phyloP scores from a whole-genome alignment of 345 rosid species.

The Laguncularia racemosa region DNA sequence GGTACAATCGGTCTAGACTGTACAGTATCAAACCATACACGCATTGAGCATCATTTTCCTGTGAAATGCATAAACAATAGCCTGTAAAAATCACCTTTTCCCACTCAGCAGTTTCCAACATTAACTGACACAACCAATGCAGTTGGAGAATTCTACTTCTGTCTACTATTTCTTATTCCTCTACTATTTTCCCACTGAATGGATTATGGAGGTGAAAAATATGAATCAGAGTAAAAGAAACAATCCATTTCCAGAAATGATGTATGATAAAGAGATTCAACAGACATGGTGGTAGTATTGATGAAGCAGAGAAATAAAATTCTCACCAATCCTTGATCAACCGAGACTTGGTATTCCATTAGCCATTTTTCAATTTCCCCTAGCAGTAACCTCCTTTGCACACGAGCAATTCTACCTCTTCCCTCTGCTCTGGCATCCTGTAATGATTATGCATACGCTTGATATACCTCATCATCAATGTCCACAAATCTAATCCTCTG shows the following conservation, averaged over 20 bases:
- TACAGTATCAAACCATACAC: conserved; percentile 72
- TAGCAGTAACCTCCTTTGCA: conserved; percentile 73
- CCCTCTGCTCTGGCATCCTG: conserved; percentile 94
- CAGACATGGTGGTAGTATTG: neutral
- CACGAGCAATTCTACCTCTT: conserved; percentile 76
- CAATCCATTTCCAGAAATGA: neutral
- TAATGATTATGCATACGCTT: too few relatives aligned
- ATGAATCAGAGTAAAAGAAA: neutral
- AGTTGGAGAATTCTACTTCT: too few relatives aligned
- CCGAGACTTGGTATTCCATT: conserved; percentile 60
- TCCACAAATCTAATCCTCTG: too few relatives aligned
- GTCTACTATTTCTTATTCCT: too few relatives aligned
- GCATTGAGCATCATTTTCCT: conserved; percentile 73
- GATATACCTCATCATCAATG: too few relatives aligned
- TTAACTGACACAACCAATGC: too few relatives aligned
- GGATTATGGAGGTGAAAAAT: neutral
- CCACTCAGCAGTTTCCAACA: too few relatives aligned
- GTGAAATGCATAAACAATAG: conserved; percentile 11
- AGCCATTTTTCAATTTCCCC: conserved; percentile 81
- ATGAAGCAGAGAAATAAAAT: neutral
- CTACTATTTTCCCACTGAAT: too few relatives aligned
- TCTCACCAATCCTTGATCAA: conserved; percentile 80
- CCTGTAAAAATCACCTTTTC: too few relatives aligned
- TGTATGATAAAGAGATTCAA: neutral
- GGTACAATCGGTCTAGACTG: conserved; percentile 58